phyloP scores from a whole-genome alignment of 2,329 filamentous ascomycete species.

The Lasiodiplodia theobromae region DNA sequence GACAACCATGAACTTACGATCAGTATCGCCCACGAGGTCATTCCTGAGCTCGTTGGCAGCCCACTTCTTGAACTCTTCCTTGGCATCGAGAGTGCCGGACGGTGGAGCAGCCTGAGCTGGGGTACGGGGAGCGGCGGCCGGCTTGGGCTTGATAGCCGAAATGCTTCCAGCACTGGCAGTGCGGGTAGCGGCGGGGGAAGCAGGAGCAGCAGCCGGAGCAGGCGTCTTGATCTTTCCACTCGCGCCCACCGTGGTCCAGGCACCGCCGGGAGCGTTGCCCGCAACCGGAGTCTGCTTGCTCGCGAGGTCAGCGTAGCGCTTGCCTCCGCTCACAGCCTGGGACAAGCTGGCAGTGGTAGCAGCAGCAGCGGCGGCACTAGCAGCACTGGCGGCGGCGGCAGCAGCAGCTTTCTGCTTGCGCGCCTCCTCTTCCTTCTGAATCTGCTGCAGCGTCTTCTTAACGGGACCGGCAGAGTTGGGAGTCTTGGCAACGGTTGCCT shows the following conservation, averaged over 20 bases:
- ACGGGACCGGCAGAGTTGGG: slow-evolving; percentile 47
- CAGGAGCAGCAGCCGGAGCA: slow-evolving; percentile 63
- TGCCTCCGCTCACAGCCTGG: slow-evolving; percentile 60
- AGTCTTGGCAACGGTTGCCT: slow-evolving; percentile 59
- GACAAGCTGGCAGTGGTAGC: slow-evolving; percentile 43
- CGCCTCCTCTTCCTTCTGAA: slow-evolving; percentile 93
- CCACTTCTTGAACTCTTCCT: slow-evolving; percentile 96
- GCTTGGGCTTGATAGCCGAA: slow-evolving; percentile 58
- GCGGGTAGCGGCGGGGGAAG: slow-evolving; percentile 54
- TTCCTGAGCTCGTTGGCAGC: slow-evolving; percentile 78
- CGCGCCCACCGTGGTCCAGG: slow-evolving; percentile 95
- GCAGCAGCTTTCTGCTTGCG: slow-evolving; percentile 78
- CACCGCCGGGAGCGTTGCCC: slow-evolving; percentile 57
- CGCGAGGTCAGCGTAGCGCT: slow-evolving; percentile 94
- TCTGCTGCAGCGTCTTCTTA: slow-evolving; percentile 94
- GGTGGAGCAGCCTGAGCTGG: slow-evolving; percentile 56
- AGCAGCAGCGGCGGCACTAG: slow-evolving; percentile 51
- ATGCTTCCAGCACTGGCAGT: slow-evolving; percentile 56
- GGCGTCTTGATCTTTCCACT: slow-evolving; percentile 89
- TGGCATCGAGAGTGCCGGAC: slow-evolving; percentile 66
- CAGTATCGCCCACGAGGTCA: slow-evolving; percentile 72
- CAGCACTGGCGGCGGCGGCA: slow-evolving; percentile 55
- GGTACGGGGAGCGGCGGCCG: slow-evolving; percentile 54
- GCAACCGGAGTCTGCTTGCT: slow-evolving; percentile 69
- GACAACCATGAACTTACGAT: slow-evolving; percentile 59